Evolutionary conservation across 2,329 filamentous ascomycete species (phyloP).

Genomic region (Madurella mycetomatis): DNA sequence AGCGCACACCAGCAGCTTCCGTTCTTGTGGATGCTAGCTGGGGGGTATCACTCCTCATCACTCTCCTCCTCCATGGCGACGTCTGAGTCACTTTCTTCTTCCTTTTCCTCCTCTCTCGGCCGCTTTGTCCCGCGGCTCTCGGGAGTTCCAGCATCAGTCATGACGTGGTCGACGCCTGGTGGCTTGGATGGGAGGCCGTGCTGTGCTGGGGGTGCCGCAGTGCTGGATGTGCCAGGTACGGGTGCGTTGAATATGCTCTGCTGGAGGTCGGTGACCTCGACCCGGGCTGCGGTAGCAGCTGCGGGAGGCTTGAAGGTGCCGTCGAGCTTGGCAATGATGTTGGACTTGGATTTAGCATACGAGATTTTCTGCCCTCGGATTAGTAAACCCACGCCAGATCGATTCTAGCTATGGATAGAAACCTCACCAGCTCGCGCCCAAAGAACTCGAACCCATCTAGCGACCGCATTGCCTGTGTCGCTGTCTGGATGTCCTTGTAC

Average conservation of each 20-base stretch:
- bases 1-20: not conserved
- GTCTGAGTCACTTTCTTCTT: conserved; percentile 59
- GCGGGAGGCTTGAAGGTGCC: conserved; percentile 76
- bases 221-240: conserved; percentile 45
- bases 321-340: conserved; percentile 85
- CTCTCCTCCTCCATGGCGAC: conserved; percentile 66
- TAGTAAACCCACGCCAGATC: conserved; percentile 2
- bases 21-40: conserved; percentile 11
- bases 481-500: conserved; percentile 84
- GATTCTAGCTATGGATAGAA: conserved; percentile 18
- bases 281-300: conserved; percentile 46
- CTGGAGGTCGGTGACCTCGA: conserved; percentile 68
- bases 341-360: conserved; percentile 85
- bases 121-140: conserved; percentile 65
- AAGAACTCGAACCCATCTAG: conserved; percentile 83
- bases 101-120: conserved; percentile 62
- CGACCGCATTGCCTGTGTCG: conserved; percentile 87
- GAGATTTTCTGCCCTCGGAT: conserved; percentile 64
- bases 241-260: conserved; percentile 76
- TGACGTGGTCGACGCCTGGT: conserved; percentile 42
- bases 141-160: conserved; percentile 48
- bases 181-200: conserved; percentile 47
- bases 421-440: conserved; percentile 73
- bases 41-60: conserved; percentile 56
- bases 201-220: conserved; percentile 35